phyloP scores from a whole-genome alignment of 345 rosid species.

The Moricandia moricandioides region DNA sequence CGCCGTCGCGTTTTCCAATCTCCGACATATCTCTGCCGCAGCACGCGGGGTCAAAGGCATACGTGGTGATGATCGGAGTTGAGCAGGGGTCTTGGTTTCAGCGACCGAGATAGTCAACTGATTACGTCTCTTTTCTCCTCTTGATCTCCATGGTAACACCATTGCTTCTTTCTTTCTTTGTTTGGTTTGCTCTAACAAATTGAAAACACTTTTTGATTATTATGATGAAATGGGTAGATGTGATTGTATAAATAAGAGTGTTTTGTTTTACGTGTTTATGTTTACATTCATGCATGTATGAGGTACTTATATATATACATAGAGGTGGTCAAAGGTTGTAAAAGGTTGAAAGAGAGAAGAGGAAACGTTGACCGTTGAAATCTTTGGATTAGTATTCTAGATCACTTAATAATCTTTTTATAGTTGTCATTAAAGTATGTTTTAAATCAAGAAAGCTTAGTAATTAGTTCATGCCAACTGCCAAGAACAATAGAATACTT shows the following conservation, averaged over 20 bases:
- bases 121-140: constrained; percentile 25
- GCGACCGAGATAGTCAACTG: constrained; percentile 29
- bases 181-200: neutral
- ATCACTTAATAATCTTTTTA: constrained; percentile 5
- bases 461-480: neutral
- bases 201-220: neutral
- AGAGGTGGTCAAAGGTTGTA: constrained; percentile 33
- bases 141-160: constrained; percentile 44
- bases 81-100: constrained; percentile 50
- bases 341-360: constrained; percentile 21
- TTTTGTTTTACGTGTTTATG: constrained; percentile 11
- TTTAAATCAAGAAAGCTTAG: neutral
- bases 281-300: constrained; percentile 20
- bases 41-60: constrained; percentile 40
- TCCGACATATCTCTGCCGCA: constrained; percentile 25
- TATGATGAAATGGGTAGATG: neutral
- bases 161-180: constrained; percentile 3
- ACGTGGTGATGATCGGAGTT: constrained; percentile 63
- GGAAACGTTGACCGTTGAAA: constrained; percentile 40
- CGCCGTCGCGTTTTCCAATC: constrained; percentile 17
- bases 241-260: constrained; percentile 16
- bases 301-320: neutral
- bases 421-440: neutral
- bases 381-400: constrained; percentile 4
- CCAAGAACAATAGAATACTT: neutral